Evolutionary conservation across 306 rosid species (phyloP), one percentile per base, ranked within the genome.

Genomic region (Vigna radiata): DNA sequence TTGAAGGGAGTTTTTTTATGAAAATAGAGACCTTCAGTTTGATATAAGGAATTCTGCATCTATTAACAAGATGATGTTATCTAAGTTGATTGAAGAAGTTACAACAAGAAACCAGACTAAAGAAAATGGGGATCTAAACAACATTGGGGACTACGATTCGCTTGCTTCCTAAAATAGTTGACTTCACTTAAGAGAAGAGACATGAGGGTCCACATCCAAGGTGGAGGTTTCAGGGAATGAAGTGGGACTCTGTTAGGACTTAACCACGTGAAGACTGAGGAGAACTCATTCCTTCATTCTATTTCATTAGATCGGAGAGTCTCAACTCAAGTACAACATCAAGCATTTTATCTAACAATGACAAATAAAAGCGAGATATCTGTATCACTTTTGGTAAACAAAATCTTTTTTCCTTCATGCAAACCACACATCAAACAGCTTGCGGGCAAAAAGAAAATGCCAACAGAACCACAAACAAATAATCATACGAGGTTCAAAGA

Each of bases 391-490:
- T 25, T 60, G 6, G 11, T 4, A 41, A 39, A 41, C 39, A 27
- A 60, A 25, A 14, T 27, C 2, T 27, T 27, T 13, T 59, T 25
- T 29, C 37, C 39, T 5, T 59, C 39, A 27, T 27, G 14, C 37
- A 59, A 36, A 58, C 15, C 64, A 58, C 13, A 58, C 39, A 59
- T 13, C 65, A 59, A 59, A 59, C 39, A 27, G 65, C 12, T 59
- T 12, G 65, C 29, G 65, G 65, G 36, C 18, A 12, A 56, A 25
- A 21, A 1, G 17, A 59, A 13, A 29, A 58, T 29, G 5, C 14
- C 7, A 27, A 14, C 19, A 13, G 41, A 60, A 27, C 3, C 43
- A 60, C 14, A 18, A 14, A 60, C 66, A 29, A 27, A 59, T 13
- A 59, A 59, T 23, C 37, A 60, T 25, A 59, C 13, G 14, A 27